These are phyloP conservation scores for Fusarium denticulatum DNA, from an alignment of 2,329 filamentous ascomycete species.

Conservation along the genomic window DNA sequence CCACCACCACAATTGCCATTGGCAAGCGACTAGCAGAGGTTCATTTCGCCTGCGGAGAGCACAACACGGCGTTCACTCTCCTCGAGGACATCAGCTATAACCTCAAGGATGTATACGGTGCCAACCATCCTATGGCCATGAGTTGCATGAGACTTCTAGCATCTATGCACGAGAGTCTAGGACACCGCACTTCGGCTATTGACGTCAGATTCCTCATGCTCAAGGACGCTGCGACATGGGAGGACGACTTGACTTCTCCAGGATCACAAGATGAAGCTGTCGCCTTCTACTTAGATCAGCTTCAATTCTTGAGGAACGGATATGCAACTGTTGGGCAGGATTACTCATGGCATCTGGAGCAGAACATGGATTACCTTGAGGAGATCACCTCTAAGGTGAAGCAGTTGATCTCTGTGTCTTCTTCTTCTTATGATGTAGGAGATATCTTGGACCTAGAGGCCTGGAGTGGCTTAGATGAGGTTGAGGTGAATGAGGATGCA, in stretches of 20 bases:
- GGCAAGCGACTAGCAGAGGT: background rate
- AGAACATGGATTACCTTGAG: background rate
- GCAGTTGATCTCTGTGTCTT: background rate
- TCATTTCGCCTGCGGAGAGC: background rate
- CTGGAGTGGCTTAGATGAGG: background rate
- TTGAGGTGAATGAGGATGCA: background rate
- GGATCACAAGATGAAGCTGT: background rate
- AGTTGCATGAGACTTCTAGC: background rate
- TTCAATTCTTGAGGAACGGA: background rate
- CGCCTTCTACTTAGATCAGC: background rate
- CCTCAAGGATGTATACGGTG: background rate
- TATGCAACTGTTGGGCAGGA: background rate
- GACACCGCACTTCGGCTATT: background rate
- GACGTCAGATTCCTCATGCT: background rate
- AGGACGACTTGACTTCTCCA: background rate
- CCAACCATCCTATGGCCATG: background rate
- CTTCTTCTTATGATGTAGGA: background rate
- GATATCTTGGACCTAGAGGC: background rate
- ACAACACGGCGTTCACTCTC: background rate
- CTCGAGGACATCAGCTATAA: background rate
- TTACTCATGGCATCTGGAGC: background rate
- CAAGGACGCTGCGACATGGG: background rate
- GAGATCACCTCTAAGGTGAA: background rate
- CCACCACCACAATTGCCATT: background rate
- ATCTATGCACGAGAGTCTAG: background rate